Percentiles rank a stretch among this genome's conserved stretches.
phyloP scores from a whole-genome alignment of 108 stramenopile genomes.

The Aureococcus anophagefferens region DNA sequence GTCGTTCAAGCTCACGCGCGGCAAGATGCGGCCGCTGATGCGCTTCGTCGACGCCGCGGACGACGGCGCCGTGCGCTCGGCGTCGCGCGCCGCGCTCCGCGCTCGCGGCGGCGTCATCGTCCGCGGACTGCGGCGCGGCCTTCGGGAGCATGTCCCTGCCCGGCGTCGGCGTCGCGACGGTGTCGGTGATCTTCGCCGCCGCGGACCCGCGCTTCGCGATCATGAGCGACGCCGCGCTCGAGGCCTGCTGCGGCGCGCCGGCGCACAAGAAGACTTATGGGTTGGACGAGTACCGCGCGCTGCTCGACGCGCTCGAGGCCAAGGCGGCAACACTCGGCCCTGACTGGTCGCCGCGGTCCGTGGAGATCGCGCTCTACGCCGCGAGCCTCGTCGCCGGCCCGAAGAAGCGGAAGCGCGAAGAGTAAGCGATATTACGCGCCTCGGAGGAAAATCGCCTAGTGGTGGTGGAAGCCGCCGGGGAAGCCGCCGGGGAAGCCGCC shows the following conservation, averaged over 20 bases:
- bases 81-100: too few relatives aligned
- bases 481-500: too few relatives aligned
- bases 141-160: not conserved
- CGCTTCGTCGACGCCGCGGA: too few relatives aligned
- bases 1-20: not conserved
- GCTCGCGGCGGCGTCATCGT: too few relatives aligned
- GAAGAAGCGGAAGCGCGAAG: too few relatives aligned
- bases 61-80: too few relatives aligned
- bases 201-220: not conserved
- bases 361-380: not conserved
- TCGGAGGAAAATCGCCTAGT: too few relatives aligned
- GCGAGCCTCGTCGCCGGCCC: not conserved
- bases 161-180: not conserved
- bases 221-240: not conserved
- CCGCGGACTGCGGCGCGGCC: too few relatives aligned
- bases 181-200: not conserved
- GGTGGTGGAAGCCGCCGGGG: too few relatives aligned
- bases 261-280: not conserved
- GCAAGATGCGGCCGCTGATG: not conserved
- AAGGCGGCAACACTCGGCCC: not conserved
- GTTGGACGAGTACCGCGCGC: not conserved
- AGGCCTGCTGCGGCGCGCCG: not conserved
- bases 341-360: not conserved
- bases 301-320: not conserved
- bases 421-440: too few relatives aligned